Evolutionary conservation across 2,329 filamentous ascomycete species (phyloP).

Genomic region (Herpotrichia juniperi): DNA sequence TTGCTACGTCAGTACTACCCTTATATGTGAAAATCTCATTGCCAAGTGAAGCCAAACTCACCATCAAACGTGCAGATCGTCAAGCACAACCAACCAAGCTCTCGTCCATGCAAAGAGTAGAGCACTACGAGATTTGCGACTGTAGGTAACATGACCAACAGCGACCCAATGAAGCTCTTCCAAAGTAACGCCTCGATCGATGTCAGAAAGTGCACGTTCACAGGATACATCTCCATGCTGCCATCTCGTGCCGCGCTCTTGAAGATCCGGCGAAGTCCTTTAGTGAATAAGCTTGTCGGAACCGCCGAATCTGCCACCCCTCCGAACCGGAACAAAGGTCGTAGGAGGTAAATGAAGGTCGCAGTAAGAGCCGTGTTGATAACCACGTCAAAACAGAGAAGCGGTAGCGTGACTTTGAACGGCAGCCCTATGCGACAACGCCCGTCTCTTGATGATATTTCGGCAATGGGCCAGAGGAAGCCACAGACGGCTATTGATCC

Average conservation of each 20-base stretch:
- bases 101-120: conserved; percentile 35
- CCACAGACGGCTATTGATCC: conserved; percentile 32
- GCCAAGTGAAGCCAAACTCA: conserved; percentile 21
- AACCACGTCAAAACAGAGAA: conserved; percentile 46
- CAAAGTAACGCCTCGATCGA: conserved; percentile 33
- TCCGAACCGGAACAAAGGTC: conserved; percentile 32
- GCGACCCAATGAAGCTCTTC: conserved; percentile 39
- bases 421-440: conserved; percentile 50
- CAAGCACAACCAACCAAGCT: conserved; percentile 50
- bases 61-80: conserved; percentile 49
- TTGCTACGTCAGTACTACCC: not conserved
- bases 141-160: conserved; percentile 47
- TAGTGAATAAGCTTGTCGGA: conserved; percentile 19
- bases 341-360: conserved; percentile 46
- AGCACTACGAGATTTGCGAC: conserved; percentile 45
- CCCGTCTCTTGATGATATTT: conserved; percentile 35
- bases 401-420: conserved; percentile 39
- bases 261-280: conserved; percentile 19
- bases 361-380: conserved; percentile 49
- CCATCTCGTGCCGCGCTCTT: conserved; percentile 3
- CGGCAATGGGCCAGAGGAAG: conserved; percentile 38
- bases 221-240: conserved; percentile 14
- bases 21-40: not conserved
- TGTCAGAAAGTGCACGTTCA: conserved; percentile 23
- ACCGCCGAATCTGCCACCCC: conserved; percentile 8